Conservation (phyloP, 352 stramenopile genomes). For the Aphanomyces invadans region DNA sequence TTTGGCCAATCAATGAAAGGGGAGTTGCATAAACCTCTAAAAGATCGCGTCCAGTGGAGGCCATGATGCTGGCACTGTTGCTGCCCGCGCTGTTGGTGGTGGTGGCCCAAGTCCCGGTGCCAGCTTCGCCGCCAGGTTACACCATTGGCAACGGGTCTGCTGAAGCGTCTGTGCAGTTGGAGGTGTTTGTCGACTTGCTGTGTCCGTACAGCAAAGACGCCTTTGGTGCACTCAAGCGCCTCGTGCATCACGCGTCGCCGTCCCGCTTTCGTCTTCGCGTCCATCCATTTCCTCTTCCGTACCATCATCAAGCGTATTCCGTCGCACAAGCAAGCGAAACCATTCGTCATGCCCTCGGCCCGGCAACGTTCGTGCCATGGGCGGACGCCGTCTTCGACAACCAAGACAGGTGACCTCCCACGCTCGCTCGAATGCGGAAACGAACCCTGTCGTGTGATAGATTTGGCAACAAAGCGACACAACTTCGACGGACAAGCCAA, state of each 20-base stretch:
- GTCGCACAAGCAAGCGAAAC: conserved; percentile 55
- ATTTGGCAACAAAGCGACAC: conserved; percentile 75
- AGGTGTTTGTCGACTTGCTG: conserved; percentile 79
- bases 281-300: conserved; percentile 68
- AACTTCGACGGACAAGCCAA: conserved; percentile 54
- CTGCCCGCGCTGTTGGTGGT: neutral
- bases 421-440: neutral
- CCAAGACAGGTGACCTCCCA: conserved; percentile 49
- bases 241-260: conserved; percentile 42
- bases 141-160: conserved; percentile 40
- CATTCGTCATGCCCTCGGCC: conserved; percentile 51
- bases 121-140: conserved; percentile 51
- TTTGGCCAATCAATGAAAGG: too few species aligned
- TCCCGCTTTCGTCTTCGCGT: conserved; percentile 57
- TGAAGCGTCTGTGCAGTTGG: conserved; percentile 58
- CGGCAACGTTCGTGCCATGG: conserved; percentile 50
- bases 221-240: conserved; percentile 52
- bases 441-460: conserved; percentile 24
- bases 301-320: conserved; percentile 69
- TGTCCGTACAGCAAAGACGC: conserved; percentile 66
- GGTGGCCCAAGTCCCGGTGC: conserved; percentile 41
- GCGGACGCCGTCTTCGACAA: conserved; percentile 69
- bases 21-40: neutral
- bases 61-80: neutral
- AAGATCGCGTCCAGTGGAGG: neutral